Conservation (phyloP, 768 basidiomycete genomes). For the Infundibulicybe gibba region DNA sequence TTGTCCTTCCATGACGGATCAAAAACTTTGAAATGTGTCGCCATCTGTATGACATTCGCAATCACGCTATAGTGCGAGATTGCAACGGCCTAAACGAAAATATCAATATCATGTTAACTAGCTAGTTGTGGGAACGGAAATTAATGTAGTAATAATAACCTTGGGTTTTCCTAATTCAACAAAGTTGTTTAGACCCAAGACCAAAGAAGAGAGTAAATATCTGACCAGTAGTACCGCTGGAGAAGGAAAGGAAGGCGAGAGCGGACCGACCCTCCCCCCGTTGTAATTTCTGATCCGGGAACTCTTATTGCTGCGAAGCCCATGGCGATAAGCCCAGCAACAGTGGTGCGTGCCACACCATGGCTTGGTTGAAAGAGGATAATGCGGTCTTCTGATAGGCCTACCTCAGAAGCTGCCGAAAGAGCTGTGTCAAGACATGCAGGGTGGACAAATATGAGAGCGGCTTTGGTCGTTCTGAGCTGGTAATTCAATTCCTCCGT, state of each 20-base stretch:
- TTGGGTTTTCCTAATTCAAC: conserved; percentile 31
- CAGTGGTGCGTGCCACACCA: conserved; percentile 16
- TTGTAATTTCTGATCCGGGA: conserved; percentile 42
- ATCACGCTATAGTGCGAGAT: conserved; percentile 67
- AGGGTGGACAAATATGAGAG: conserved; percentile 47
- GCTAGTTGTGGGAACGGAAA: neutral
- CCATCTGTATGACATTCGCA: conserved; percentile 60
- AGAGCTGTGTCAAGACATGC: conserved; percentile 37
- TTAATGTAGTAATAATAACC: conserved; percentile 13
- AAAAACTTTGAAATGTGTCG: conserved; percentile 41
- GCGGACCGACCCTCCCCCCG: conserved; percentile 59
- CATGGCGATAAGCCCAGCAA: conserved; percentile 46
- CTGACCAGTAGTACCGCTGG: conserved; percentile 70
- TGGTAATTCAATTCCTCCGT: conserved; percentile 58
- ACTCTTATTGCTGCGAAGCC: conserved; percentile 24
- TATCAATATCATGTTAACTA: neutral
- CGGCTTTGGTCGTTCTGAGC: conserved; percentile 41
- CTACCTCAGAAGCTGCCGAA: conserved; percentile 35
- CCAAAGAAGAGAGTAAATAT: neutral
- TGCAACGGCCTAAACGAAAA: conserved; percentile 51
- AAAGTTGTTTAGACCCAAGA: neutral
- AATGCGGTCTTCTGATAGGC: conserved; percentile 40
- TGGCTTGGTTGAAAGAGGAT: conserved; percentile 25
- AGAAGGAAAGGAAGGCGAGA: conserved; percentile 68
- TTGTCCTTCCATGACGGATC: conserved; percentile 36